phyloP scores from a whole-genome alignment of 306 rosid species.

The Lagenaria siceraria region DNA sequence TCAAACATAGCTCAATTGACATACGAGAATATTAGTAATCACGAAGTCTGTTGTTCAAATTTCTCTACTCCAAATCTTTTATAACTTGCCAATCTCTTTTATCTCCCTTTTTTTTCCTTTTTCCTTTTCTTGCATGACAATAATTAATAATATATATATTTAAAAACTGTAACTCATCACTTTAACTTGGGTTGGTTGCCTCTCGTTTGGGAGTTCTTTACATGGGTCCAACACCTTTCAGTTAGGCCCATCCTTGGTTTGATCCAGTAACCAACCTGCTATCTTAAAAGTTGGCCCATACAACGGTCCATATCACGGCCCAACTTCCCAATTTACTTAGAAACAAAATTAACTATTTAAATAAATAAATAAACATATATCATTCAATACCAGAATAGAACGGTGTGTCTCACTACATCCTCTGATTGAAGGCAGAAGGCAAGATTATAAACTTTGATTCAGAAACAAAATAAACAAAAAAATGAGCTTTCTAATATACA shows the following conservation, averaged over 20 bases:
- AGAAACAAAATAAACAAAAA: neutral
- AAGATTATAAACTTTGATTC: neutral
- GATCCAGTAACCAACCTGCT: neutral
- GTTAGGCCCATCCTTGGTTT: neutral
- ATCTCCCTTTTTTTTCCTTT: too few species aligned
- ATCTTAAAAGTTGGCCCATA: neutral
- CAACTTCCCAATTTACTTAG: neutral
- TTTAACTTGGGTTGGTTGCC: neutral
- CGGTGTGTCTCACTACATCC: neutral
- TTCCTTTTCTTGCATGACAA: too few species aligned
- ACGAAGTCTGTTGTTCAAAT: too few species aligned
- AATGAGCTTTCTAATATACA: constrained; percentile 1
- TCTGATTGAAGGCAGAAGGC: neutral
- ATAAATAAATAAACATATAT: neutral
- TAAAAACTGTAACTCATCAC: too few species aligned
- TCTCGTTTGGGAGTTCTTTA: neutral
- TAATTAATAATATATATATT: too few species aligned
- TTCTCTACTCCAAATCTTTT: too few species aligned
- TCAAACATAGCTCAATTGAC: too few species aligned
- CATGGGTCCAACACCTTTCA: neutral
- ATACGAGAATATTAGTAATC: too few species aligned
- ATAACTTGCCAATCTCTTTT: too few species aligned
- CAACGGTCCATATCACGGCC: neutral
- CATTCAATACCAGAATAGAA: neutral
- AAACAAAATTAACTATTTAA: neutral